A percentile compares a stretch with the other conserved stretches of the same genome.
phyloP scores from a whole-genome alignment of 345 rosid genomes.

The Rhodamnia argentea region DNA sequence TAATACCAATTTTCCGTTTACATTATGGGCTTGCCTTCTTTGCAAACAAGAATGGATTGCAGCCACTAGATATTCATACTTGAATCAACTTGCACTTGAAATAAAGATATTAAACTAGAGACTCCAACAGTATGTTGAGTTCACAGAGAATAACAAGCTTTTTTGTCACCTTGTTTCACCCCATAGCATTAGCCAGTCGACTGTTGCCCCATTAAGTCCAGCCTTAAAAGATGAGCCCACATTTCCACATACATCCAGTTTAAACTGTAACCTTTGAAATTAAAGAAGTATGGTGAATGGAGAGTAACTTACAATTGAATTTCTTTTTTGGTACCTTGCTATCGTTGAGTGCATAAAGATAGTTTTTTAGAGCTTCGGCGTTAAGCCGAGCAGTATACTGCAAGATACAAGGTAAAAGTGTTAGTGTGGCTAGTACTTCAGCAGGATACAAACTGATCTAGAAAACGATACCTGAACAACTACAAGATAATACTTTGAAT shows the following conservation, averaged over 20 bases:
- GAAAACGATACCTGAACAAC: conserved; percentile 61
- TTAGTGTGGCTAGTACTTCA: neutral
- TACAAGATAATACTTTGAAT: conserved; percentile 75
- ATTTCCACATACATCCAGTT: neutral
- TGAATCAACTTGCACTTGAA: neutral
- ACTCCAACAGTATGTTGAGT: neutral
- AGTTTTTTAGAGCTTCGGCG: conserved; percentile 70
- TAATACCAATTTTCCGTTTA: neutral
- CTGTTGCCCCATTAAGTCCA: neutral
- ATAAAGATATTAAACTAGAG: neutral
- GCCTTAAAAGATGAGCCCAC: neutral
- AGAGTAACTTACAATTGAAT: conserved; percentile 61
- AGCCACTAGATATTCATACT: neutral
- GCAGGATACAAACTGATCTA: neutral
- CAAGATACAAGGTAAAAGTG: conserved; percentile 1
- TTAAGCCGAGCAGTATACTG: conserved; percentile 79
- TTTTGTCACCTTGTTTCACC: neutral
- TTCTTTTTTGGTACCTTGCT: conserved; percentile 75
- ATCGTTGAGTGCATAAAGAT: conserved; percentile 49
- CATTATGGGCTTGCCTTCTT: neutral
- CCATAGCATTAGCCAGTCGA: neutral
- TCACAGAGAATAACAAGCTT: neutral
- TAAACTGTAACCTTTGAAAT: neutral
- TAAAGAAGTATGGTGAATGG: neutral
- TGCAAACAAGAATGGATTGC: neutral